Base-by-base conservation (phyloP, 78 protist species). In the Dictyostelium brefeldianum region DNA sequence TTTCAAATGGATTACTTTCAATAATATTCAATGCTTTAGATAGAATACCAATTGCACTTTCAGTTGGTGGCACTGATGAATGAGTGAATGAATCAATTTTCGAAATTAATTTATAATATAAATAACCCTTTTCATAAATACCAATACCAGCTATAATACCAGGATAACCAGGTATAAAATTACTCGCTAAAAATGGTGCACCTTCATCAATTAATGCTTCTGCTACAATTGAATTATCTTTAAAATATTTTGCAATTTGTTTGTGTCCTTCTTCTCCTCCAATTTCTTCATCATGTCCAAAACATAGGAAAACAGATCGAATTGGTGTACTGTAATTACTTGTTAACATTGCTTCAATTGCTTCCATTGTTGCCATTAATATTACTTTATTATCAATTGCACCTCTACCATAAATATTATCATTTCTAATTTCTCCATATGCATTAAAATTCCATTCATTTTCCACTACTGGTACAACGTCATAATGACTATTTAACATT, bases 251-350 rank as follows among this genome's bases (percentile, higher is more conserved):
- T 0, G 93, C 62, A 0, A 87, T 87, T 29, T 64, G 57, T 65
- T 65, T 59, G 12, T 80, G 83, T 48, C 93, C 93, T 5, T 57
- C 36, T 0, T 7, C 1, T 12, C 93, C 93, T 29, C 93, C 93
- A 43, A 78, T 22, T 22, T 87, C 93, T 43, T 87, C 93, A 36
- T 87, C 93, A 51, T 87, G 93, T 25, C 93, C 93, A 62, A 87
- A 77, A 14, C 74, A 73, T 47, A 87, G 14, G 43, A 50, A 87
- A 22, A 87, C 20, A 20, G 84, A 51, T 22, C 93, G 41, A 15
- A 57, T 64, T 9, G 93, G 93, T 43, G 29, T 25, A 8, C 69
- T 22, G 50, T 51, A 77, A 18, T 64, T 64, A 14, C n/a, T 57
- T 43, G 47, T 18, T 17, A 87, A 6, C 18, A 77, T 14, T 0